phyloP scores from a whole-genome alignment of 1,284 basidiomycete genomes.

The Leccinum fuscescens region DNA sequence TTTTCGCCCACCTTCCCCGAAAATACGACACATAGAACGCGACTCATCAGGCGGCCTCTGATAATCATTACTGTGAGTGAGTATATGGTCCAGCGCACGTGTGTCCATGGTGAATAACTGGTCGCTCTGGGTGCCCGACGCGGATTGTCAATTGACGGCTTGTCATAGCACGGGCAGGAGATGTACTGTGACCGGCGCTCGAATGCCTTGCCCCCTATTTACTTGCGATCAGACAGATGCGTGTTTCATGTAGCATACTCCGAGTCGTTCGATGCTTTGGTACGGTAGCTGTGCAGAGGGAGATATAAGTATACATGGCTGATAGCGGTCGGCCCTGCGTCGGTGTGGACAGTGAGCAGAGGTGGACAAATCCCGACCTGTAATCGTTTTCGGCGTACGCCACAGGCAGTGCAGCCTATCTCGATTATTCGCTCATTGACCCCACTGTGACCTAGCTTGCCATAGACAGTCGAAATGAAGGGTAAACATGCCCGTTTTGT shows the following conservation, averaged over 20 bases:
- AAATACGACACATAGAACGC: conserved; percentile 18
- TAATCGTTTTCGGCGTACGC: neutral
- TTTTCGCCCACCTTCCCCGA: conserved; percentile 31
- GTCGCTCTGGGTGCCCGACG: neutral
- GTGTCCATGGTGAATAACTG: conserved; percentile 1
- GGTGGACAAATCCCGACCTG: neutral
- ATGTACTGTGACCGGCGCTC: no score
- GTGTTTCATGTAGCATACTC: no score
- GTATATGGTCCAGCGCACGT: conserved; percentile 33
- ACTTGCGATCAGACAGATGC: no score
- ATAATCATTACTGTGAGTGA: conserved; percentile 36
- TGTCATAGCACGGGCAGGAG: neutral
- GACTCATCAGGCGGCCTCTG: conserved; percentile 32
- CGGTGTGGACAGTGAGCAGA: neutral
- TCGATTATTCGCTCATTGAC: no score
- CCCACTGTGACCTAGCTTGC: no score
- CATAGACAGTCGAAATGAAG: no score
- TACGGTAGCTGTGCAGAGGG: no score
- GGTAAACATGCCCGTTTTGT: neutral
- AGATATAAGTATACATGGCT: neutral
- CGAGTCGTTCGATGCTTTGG: no score
- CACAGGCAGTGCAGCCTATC: no score
- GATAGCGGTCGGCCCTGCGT: neutral
- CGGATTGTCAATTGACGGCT: neutral
- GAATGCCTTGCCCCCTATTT: no score